Percentiles rank a stretch among this genome's conserved stretches.
phyloP scores from a whole-genome alignment of 768 basidiomycete species.

The Gymnopilus dilepis region DNA sequence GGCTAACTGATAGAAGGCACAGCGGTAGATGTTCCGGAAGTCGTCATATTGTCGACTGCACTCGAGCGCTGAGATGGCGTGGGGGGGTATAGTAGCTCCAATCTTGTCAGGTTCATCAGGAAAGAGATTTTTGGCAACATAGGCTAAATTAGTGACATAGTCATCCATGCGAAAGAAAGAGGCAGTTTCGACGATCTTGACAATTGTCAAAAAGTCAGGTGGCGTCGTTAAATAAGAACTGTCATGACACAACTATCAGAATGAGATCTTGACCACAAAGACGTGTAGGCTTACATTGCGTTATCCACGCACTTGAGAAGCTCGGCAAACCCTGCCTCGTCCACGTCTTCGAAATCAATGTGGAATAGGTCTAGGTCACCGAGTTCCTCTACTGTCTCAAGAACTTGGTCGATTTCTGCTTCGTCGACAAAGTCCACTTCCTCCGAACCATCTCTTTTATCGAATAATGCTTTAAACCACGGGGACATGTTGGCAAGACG shows the following conservation, averaged over 20 bases:
- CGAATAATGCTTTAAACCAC: slow-evolving; percentile 31
- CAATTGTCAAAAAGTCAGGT: neutral
- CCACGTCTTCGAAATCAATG: slow-evolving; percentile 1
- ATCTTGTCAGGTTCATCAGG: neutral
- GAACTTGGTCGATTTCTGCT: slow-evolving; percentile 3
- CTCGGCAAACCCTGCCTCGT: neutral
- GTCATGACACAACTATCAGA: neutral
- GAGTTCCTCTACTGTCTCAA: neutral
- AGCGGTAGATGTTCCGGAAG: neutral
- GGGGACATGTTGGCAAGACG: slow-evolving; percentile 27
- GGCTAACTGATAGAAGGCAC: neutral
- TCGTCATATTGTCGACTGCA: neutral
- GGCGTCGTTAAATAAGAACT: slow-evolving; percentile 2
- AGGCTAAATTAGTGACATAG: neutral
- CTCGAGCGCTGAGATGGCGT: neutral
- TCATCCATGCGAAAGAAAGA: neutral
- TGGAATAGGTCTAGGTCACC: slow-evolving; percentile 13
- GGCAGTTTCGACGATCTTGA: neutral
- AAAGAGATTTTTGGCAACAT: neutral
- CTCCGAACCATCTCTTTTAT: slow-evolving; percentile 4
- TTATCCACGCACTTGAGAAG: slow-evolving; percentile 3
- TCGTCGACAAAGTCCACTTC: neutral
- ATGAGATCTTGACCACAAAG: neutral
- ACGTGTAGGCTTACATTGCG: neutral
- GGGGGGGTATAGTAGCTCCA: neutral